phyloP scores from a whole-genome alignment of 2,329 filamentous ascomycete species.

The Monilinia polystroma region DNA sequence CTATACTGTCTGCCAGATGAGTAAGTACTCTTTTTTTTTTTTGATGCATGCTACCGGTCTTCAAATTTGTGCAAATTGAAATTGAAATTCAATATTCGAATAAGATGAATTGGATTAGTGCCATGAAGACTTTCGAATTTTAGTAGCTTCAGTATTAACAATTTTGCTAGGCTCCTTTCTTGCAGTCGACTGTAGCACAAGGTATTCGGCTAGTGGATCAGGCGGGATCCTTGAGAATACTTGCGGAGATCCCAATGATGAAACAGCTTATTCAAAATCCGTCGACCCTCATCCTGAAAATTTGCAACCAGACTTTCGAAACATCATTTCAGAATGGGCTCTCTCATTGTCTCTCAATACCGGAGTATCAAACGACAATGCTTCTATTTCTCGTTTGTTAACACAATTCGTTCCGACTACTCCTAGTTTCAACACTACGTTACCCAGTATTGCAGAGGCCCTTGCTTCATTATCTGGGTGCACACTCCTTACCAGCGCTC shows the following conservation, averaged over 20 bases:
- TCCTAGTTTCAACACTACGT: conserved; percentile 34
- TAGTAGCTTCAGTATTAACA: not conserved
- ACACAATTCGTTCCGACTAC: conserved; percentile 52
- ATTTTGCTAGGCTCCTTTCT: conserved; percentile 51
- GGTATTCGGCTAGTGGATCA: conserved; percentile 55
- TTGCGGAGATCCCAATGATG: conserved; percentile 58
- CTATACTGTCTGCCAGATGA: conserved; percentile 67
- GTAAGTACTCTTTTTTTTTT: conserved; percentile 5
- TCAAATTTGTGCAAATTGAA: no score
- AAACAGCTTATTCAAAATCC: conserved; percentile 54
- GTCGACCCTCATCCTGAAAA: conserved; percentile 40
- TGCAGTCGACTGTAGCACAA: conserved; percentile 65
- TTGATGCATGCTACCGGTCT: not conserved
- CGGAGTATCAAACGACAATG: conserved; percentile 54
- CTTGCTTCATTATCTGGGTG: conserved; percentile 68
- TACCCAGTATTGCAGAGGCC: conserved; percentile 72
- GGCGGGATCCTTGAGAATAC: conserved; percentile 60
- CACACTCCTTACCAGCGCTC: conserved; percentile 61
- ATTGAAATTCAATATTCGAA: not conserved
- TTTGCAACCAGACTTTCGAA: conserved; percentile 53
- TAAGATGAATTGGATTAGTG: not conserved
- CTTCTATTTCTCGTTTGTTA: conserved; percentile 58
- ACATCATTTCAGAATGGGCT: conserved; percentile 55
- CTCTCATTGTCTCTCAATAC: conserved; percentile 55
- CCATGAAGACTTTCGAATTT: no score